Conservation (phyloP, 768 basidiomycete species). For the Lyophyllum shimeji region DNA sequence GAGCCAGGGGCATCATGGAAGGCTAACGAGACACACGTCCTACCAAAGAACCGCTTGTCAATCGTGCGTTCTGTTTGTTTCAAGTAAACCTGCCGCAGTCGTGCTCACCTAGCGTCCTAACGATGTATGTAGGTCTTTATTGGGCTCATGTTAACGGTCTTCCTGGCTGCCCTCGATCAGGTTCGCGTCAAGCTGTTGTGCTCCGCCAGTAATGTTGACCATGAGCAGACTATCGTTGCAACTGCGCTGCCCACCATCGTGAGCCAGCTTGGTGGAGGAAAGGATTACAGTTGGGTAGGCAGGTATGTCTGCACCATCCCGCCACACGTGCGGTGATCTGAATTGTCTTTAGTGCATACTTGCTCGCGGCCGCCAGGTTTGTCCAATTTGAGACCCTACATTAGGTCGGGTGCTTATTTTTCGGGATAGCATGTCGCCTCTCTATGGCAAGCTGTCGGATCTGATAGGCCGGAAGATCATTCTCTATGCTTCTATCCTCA, state of each 20-base stretch:
- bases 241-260: slow-evolving; percentile 80
- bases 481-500: slow-evolving; percentile 59
- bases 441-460: slow-evolving; percentile 81
- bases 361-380: slow-evolving; percentile 61
- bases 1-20: slow-evolving; percentile 56
- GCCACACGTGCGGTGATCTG: not conserved
- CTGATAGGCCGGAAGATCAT: slow-evolving; percentile 61
- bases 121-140: slow-evolving; percentile 38
- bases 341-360: slow-evolving; percentile 57
- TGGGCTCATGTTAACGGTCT: slow-evolving; percentile 44
- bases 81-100: not conserved
- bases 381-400: slow-evolving; percentile 1
- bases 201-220: not conserved
- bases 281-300: slow-evolving; percentile 72
- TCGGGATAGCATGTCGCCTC: slow-evolving; percentile 50
- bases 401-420: not conserved
- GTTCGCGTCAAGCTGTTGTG: slow-evolving; percentile 25
- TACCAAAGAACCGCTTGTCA: slow-evolving; percentile 53
- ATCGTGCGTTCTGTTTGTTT: slow-evolving; percentile 36
- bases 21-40: slow-evolving; percentile 47
- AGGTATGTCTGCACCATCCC: slow-evolving; percentile 37
- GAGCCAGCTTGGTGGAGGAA: slow-evolving; percentile 59
- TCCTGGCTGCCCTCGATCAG: slow-evolving; percentile 62
- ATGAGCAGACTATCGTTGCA: slow-evolving; percentile 60
- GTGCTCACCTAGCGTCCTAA: not conserved